Evolutionary conservation across 1,284 basidiomycete genomes (phyloP), one percentile per base, ranked within the genome.

Genomic region (Naganishia albida): DNA sequence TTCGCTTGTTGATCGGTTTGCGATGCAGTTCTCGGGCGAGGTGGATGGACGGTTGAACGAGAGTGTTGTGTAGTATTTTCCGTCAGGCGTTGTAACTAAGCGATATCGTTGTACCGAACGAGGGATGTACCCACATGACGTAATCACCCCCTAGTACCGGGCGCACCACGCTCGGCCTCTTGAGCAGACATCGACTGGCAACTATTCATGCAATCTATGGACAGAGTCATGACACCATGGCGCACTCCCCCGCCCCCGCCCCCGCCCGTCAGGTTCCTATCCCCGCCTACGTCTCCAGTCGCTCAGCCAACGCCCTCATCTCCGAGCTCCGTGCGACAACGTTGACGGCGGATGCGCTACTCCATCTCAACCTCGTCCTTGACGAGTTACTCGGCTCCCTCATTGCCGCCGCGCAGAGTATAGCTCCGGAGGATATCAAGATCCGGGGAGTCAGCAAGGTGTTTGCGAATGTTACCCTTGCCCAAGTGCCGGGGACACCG

Each of bases 311-410:
- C 78, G 86, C 91, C 66, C 88, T 94, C 73, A 86, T 96, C 59
- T 92, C 90, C 64, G 91, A 94, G 72, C 85, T 93, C 66, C 87
- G 91, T 34, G 91, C 91, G n/a, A 92, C 90, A 68, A 88, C 87
- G 74, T 85, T 94, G 75, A 85, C 86, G 66, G 74, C 83, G 18
- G 86, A 90, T 49, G 87, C 90, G 18, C 85, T 95, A 57, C 81
- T 81, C 65, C 84, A 85, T 67, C 85, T 95, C 81, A 95, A 96
- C 77, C 84, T 87, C 68, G 80, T 93, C 52, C 85, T 96, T 67
- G 93, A 96, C 78, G 93, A 96, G 78, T 84, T 95, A 67, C 82
- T 97, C 64, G 84, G 86, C 78, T 85, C 82, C 64, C 84, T 93
- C 65, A 82, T 96, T 71, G 81, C 80, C 64, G 81, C 84, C n/a